phyloP scores from a whole-genome alignment of 1,139 yeast species.

The Starmera stellimalicola region DNA sequence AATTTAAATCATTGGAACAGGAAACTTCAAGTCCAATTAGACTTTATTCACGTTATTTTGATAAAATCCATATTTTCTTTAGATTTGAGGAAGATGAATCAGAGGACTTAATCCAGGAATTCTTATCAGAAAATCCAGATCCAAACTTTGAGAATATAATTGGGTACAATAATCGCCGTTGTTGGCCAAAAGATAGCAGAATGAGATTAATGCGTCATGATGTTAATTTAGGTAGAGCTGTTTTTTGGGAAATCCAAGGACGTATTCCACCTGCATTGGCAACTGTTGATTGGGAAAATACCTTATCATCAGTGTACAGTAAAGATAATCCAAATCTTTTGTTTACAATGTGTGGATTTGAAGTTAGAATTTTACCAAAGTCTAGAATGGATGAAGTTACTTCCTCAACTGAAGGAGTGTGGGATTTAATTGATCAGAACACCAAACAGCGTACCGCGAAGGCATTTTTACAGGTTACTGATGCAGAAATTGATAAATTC shows the following conservation, averaged over 20 bases:
- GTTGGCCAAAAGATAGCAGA: conserved; percentile 92
- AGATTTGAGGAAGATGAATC: conserved; percentile 69
- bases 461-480: conserved; percentile 79
- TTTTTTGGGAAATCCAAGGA: conserved; percentile 80
- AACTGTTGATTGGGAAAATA: conserved; percentile 68
- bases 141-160: conserved; percentile 82
- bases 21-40: conserved; percentile 70
- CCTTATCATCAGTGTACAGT: conserved; percentile 83
- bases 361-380: conserved; percentile 79
- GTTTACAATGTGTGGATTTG: conserved; percentile 93
- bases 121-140: conserved; percentile 77
- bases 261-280: conserved; percentile 74
- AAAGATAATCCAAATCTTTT: conserved; percentile 81
- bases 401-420: conserved; percentile 66
- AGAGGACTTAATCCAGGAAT: conserved; percentile 66
- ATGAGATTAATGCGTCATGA: conserved; percentile 90
- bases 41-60: conserved; percentile 74
- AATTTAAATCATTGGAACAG: conserved; percentile 47
- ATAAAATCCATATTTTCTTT: conserved; percentile 71
- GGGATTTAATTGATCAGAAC: conserved; percentile 71
- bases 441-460: conserved; percentile 85
- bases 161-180: conserved; percentile 79
- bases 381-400: conserved; percentile 42
- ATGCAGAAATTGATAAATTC: conserved; percentile 70
- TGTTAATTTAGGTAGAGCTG: conserved; percentile 87